Base-by-base conservation (phyloP, 1,284 basidiomycete species). In the Irpex sp. region DNA sequence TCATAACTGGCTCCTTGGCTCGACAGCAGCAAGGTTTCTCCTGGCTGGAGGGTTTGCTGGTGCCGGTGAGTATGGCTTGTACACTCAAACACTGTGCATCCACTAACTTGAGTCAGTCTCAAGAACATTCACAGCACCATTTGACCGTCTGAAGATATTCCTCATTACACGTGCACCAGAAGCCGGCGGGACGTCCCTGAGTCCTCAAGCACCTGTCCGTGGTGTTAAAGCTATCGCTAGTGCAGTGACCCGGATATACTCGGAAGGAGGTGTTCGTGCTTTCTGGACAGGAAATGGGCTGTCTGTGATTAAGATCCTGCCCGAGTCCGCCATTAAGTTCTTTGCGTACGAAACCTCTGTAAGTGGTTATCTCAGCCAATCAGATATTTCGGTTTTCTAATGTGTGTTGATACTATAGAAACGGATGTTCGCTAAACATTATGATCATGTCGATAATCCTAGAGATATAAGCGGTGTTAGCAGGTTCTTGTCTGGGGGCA, bases 261-360 rank as follows among this genome's bases (percentile, higher is more conserved):
- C 89, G 3, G 93, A 97, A 80, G 97, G 97, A 20, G 97, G 98
- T 4, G 76, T 99, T 15, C 86, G 92, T 64, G 96, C 94, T 2
- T 99, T 99, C 81, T 99, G 98, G 98, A 96, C 93, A 63, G 94
- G 94, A 15, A 95, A 96, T 78, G 94, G 93, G 44, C 84, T 94
- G 45, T 93, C 91, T 20, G 93, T 97, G 56, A 88, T 92, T 70
- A 99, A 99, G 85, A 99, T 99, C 76, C 95, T 99, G 76, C 98
- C 94, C 43, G 97, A 99, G 85, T 97, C 95, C 60, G 98, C 98
- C 20, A 99, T 99, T 89, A 99, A 99, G 83, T 99, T 99, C 84
- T 92, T 98, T 76, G 84, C 95, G 6, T 99, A 99, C 82, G 98
- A 99, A 83, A 95, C 96, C 73, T 92, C 95, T 68, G 95, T 96